phyloP scores from a whole-genome alignment of 2,329 filamentous ascomycete species.

The Cordyceps pruinosa region DNA sequence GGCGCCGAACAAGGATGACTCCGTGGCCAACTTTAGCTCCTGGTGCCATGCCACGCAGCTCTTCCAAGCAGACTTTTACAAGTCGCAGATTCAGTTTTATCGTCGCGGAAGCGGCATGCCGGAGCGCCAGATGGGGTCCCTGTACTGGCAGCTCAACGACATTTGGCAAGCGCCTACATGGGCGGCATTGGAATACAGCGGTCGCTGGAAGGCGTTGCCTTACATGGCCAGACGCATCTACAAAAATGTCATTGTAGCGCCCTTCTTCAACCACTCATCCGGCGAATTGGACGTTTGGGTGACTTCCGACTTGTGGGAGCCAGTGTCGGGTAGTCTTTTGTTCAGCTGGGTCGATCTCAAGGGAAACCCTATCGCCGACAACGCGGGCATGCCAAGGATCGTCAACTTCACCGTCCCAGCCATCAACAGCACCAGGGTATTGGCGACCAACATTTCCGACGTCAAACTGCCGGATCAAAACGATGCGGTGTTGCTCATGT shows the following conservation, averaged over 20 bases:
- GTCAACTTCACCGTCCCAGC: constrained; percentile 13
- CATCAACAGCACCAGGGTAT: constrained; percentile 12
- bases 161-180: constrained; percentile 59
- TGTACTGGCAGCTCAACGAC: constrained; percentile 62
- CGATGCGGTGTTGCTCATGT: constrained; percentile 13
- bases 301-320: constrained; percentile 15
- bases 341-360: constrained; percentile 13
- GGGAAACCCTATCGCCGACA: constrained; percentile 12
- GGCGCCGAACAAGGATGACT: constrained; percentile 43
- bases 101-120: constrained; percentile 49
- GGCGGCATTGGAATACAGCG: constrained; percentile 57
- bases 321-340: constrained; percentile 8
- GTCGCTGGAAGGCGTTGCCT: constrained; percentile 56
- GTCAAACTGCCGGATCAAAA: constrained; percentile 12
- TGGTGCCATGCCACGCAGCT: constrained; percentile 58
- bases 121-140: constrained; percentile 50
- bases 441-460: constrained; percentile 10
- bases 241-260: constrained; percentile 49
- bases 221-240: constrained; percentile 52
- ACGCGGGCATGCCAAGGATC: constrained; percentile 14
- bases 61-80: constrained; percentile 59
- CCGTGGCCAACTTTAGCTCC: constrained; percentile 50
- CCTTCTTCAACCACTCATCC: constrained; percentile 45
- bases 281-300: constrained; percentile 41
- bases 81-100: constrained; percentile 54